Evolutionary conservation across 2,329 filamentous ascomycete genomes (phyloP).

Genomic region (Pezicula neosporulosa): DNA sequence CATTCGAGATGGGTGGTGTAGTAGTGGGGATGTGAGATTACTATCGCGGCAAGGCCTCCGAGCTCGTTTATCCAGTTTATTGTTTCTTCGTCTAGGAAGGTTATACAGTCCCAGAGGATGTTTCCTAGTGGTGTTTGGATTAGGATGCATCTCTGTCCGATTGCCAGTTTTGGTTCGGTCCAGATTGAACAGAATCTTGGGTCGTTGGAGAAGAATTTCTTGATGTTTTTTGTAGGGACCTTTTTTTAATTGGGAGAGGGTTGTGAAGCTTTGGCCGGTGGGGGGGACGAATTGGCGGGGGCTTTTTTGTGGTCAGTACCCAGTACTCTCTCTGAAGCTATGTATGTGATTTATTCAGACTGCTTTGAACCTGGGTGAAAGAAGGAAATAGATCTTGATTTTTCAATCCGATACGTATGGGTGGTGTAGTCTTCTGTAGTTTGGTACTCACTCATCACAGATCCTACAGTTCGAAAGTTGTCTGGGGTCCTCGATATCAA

Average conservation of each 20-base stretch:
- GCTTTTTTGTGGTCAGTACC: constrained; percentile 1
- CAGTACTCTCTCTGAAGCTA: too few species aligned
- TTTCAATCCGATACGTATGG: too few species aligned
- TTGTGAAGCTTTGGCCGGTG: constrained; percentile 63
- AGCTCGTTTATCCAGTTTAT: constrained; percentile 51
- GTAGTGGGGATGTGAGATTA: constrained; percentile 79
- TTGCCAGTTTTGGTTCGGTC: constrained; percentile 60
- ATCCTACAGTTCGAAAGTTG: constrained; percentile 59
- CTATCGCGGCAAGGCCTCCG: constrained; percentile 68
- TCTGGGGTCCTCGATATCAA: constrained; percentile 45
- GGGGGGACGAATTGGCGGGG: constrained; percentile 67
- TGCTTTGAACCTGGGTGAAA: too few species aligned
- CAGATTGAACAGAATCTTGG: constrained; percentile 41
- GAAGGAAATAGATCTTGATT: too few species aligned
- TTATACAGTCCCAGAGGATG: constrained; percentile 76
- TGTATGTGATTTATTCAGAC: too few species aligned
- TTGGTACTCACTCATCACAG: constrained; percentile 54
- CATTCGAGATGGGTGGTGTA: constrained; percentile 75
- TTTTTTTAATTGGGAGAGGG: constrained; percentile 42
- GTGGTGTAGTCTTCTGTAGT: too few species aligned
- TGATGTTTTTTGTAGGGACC: constrained; percentile 48
- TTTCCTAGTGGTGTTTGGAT: constrained; percentile 65
- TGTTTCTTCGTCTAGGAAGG: constrained; percentile 64
- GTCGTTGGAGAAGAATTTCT: constrained; percentile 43
- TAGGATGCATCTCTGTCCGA: constrained; percentile 72